Percentiles rank a stretch among this genome's conserved stretches.
phyloP scores from a whole-genome alignment of 2,329 filamentous ascomycete species.

The Arthrobotrys musiformis region DNA sequence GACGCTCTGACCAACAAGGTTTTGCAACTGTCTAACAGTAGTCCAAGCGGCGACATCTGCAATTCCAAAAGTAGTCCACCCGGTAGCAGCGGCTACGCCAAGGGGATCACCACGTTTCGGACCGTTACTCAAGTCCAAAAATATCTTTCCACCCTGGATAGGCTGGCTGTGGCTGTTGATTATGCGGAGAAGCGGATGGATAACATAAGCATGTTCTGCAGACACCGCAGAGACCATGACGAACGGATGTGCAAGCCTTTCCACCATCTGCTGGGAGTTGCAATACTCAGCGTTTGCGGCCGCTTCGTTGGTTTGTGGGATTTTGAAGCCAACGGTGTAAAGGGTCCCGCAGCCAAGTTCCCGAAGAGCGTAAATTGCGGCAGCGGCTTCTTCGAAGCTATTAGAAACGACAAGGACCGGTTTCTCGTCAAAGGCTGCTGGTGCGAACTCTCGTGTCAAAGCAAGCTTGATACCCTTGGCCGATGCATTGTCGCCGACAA shows the following conservation, averaged over 20 bases:
- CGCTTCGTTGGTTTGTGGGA: constrained; percentile 68
- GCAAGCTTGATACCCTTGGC: constrained; percentile 88
- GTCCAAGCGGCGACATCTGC: constrained; percentile 85
- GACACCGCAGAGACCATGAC: constrained; percentile 82
- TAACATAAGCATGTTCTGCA: constrained; percentile 80
- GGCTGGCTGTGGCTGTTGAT: constrained; percentile 66
- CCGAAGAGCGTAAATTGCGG: constrained; percentile 80
- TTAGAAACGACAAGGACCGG: constrained; percentile 80
- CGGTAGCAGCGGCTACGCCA: constrained; percentile 75
- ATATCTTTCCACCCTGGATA: constrained; percentile 73
- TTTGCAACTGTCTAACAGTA: constrained; percentile 80
- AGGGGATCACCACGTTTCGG: constrained; percentile 75
- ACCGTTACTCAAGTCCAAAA: constrained; percentile 79
- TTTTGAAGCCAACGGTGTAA: constrained; percentile 57
- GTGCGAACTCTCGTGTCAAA: constrained; percentile 81
- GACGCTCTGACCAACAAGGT: constrained; percentile 86
- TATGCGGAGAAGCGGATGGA: constrained; percentile 79
- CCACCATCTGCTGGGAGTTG: constrained; percentile 79
- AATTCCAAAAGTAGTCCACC: constrained; percentile 81
- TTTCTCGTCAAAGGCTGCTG: constrained; percentile 80
- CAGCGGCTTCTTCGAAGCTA: constrained; percentile 78
- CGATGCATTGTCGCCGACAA: constrained; percentile 82
- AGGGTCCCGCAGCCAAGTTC: constrained; percentile 69
- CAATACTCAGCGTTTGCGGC: constrained; percentile 72
- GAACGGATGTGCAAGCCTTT: constrained; percentile 81